These are phyloP conservation scores for Entoloma clypeatum DNA, from an alignment of 1,284 basidiomycete species.

Conservation along the genomic window DNA sequence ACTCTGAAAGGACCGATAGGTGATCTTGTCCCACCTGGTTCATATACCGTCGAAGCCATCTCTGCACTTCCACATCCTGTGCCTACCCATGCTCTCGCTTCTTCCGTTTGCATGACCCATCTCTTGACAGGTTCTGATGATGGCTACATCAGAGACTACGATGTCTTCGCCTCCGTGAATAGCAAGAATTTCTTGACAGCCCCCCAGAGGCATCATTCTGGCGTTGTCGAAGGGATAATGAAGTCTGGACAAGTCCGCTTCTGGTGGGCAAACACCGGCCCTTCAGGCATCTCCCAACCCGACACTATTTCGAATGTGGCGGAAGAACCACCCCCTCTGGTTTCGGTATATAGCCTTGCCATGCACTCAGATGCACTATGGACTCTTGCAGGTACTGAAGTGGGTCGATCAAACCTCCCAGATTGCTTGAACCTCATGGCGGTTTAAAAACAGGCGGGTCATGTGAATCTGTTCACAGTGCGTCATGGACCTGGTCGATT, in stretches of 20 bases:
- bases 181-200: constrained; percentile 86
- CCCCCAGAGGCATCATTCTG: constrained; percentile 85
- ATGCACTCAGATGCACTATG: constrained; percentile 91
- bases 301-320: constrained; percentile 24
- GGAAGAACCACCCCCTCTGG: constrained; percentile 48
- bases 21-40: constrained; percentile 33
- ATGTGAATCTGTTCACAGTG: constrained; percentile 89
- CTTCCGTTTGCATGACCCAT: constrained; percentile 86
- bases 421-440: background rate
- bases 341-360: constrained; percentile 83
- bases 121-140: constrained; percentile 90
- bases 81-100: constrained; percentile 82
- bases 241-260: constrained; percentile 84
- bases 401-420: constrained; percentile 36
- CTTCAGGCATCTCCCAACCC: constrained; percentile 28
- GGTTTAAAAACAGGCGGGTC: constrained; percentile 55
- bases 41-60: constrained; percentile 88
- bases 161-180: constrained; percentile 86
- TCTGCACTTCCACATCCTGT: constrained; percentile 88
- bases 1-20: constrained; percentile 34
- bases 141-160: constrained; percentile 91
- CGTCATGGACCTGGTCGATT: constrained; percentile 88
- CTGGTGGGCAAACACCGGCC: constrained; percentile 83
- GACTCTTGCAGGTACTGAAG: constrained; percentile 82
- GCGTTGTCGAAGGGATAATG: constrained; percentile 88